Evolutionary conservation across 345 rosid genomes (phyloP), one percentile per base, ranked within the genome.

Genomic region (Cardamine chenopodiifolia): DNA sequence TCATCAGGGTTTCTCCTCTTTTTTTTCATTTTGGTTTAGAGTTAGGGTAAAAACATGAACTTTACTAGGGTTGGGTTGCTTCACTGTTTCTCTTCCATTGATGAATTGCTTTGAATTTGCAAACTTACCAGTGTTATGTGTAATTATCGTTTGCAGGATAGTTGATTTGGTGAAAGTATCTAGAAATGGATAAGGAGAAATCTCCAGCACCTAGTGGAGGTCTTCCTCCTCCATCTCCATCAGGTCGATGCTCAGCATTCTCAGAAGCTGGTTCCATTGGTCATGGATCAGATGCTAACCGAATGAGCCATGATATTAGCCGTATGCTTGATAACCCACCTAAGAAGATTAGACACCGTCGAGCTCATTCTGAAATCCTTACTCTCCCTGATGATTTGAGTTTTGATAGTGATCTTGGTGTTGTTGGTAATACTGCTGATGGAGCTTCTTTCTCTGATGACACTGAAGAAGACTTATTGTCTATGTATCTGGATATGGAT

Each of bases 281-380:
- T 66, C 89, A 78, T 72, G 84, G 82, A 20, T 77, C 88, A 10
- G 91, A 88, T 53, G 68, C 88, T 31, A 85, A 71, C 54, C 70
- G 80, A 6, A 85, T 87, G 71, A 86, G 94, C 76, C 87, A 87
- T 77, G 98, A 90, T 71, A 82, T 92, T 34, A 90, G 94, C 80
- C 86, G 87, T 75, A 89, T 95, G 98, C 80, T 88, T 1, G 98
- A 92, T 78, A 85, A 89, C 39, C 98, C 98, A 18, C 86, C 86
- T 0, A 92, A 82, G 94, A 88, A 88, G 44, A 40, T 84, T 34
- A 96, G 99, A n/a, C 99, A 95, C 18, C 93, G 99, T 20, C 88
- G 99, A 28, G 94, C 97, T 52, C 98, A 92, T 75, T 95, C 99
- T 0, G 99, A 95, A 59, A 92, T 95, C 72, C 90, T 95, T 17